Base-by-base conservation (phyloP, 1,284 basidiomycete genomes). In the Moesziomyces sp. region DNA sequence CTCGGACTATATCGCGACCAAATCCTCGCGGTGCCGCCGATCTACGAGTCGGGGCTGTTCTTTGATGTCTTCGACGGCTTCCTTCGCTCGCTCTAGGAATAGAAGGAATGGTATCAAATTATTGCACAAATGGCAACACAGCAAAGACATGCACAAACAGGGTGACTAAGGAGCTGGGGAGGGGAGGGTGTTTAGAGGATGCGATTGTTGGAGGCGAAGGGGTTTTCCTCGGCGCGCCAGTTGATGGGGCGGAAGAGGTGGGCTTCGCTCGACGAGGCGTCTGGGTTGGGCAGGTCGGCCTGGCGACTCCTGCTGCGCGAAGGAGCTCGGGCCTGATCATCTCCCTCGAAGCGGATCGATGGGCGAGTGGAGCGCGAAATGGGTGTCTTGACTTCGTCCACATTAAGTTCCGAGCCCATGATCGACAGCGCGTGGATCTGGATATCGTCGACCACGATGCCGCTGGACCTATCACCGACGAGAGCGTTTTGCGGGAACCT, bases 401-500 rank as follows among this genome's bases (percentile, higher is more conserved):
- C 19, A 23, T 56, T 48, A 9, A 40, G 14, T 19, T 58, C 40
- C 0, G 50, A 50, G 0, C 50, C 53, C 11, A 52, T 18, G 34
- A 44, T 47, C 3, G 52, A 55, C 9, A 68, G 46, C 0, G 66
- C 66, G 13, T 68, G 66, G 19, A 68, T 59, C 8, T 63, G 53
- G 14, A 59, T 24, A 19, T 70, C 53, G 23, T 63, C 63, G 5
- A 72, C 55, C 3, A 66, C 44, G 48, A 72, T 66, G 1, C 58
- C 63, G 19, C 63, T 66, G 4, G 46, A 50, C 3, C 69, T 26
- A 16, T 50, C 34, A 0, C 48, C 48, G 0, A 46, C 57, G n/a
- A 72, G 46, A 0, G 69, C 69, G 42, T 72, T 72, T 2, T n/a
- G 35, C 4, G 69, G 69, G 59, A 66, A 72, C 5, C 69, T 19